These are phyloP conservation scores for Grosmannia penicillata DNA, from an alignment of 2,329 filamentous ascomycete species.

Conservation along the genomic window DNA sequence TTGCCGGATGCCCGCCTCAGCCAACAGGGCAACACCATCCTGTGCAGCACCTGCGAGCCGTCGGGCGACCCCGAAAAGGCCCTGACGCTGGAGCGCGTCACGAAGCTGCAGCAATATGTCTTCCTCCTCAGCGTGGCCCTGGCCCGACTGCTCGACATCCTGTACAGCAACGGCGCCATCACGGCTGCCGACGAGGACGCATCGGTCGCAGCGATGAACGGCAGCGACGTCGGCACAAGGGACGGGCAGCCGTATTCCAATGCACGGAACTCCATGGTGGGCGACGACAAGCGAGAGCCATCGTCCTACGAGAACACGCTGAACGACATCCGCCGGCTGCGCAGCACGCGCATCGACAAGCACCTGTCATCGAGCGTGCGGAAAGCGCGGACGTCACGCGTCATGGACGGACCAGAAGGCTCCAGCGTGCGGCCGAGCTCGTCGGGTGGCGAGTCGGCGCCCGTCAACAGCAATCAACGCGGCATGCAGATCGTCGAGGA, in stretches of 20 bases:
- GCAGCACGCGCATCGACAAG: slow-evolving; percentile 88
- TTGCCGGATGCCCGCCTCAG: slow-evolving; percentile 60
- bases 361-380: slow-evolving; percentile 86
- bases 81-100: slow-evolving; percentile 53
- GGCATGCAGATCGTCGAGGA: slow-evolving; percentile 65
- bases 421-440: slow-evolving; percentile 55
- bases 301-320: slow-evolving; percentile 90
- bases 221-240: background rate
- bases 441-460: slow-evolving; percentile 45
- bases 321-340: slow-evolving; percentile 80
- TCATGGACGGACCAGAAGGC: slow-evolving; percentile 77
- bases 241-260: slow-evolving; percentile 54
- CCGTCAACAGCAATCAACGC: slow-evolving; percentile 6
- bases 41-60: slow-evolving; percentile 54
- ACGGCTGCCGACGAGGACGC: background rate
- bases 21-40: slow-evolving; percentile 49
- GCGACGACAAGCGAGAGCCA: slow-evolving; percentile 44
- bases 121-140: slow-evolving; percentile 86
- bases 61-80: slow-evolving; percentile 37
- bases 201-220: background rate
- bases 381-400: slow-evolving; percentile 76
- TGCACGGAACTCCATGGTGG: slow-evolving; percentile 27
- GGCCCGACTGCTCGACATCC: slow-evolving; percentile 73
- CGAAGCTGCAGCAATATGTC: slow-evolving; percentile 85
- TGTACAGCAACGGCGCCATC: slow-evolving; percentile 69